A percentile compares a stretch with the other conserved stretches of the same genome.
Evolutionary conservation across 768 basidiomycete genomes (phyloP).

Genomic region (Nevesoporus exiguus): DNA sequence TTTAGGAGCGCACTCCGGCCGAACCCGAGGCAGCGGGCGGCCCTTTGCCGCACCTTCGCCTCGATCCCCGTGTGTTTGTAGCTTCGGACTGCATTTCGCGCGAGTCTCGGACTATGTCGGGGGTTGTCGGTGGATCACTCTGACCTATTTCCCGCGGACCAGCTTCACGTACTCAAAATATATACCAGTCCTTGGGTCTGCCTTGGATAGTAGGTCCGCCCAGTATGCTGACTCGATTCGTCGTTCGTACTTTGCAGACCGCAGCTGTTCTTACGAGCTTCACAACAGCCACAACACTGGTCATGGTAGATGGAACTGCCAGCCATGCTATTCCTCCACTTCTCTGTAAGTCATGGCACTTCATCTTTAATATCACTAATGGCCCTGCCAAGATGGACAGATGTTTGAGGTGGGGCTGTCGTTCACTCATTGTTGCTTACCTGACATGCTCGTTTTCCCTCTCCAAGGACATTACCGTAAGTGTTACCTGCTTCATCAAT

Average conservation of each 20-base stretch:
- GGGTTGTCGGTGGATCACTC: conserved; percentile 1
- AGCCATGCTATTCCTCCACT: conserved; percentile 52
- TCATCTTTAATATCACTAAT: not conserved
- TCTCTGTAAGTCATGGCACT: conserved; percentile 39
- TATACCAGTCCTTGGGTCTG: conserved; percentile 1
- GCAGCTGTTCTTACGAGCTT: not conserved
- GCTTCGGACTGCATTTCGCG: not conserved
- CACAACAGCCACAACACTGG: conserved; percentile 25
- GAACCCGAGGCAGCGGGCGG: no score
- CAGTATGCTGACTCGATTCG: conserved; percentile 13
- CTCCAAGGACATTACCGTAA: conserved; percentile 61
- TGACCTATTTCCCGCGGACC: not conserved
- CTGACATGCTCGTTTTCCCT: not conserved
- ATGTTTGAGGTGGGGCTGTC: conserved; percentile 53
- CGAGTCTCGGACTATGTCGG: not conserved
- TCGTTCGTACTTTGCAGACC: conserved; percentile 2
- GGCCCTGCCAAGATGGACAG: conserved; percentile 41
- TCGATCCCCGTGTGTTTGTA: not conserved
- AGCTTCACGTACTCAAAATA: not conserved
- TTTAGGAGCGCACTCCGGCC: no score
- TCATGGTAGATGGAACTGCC: conserved; percentile 43
- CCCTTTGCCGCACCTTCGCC: not conserved
- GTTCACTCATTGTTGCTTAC: not conserved
- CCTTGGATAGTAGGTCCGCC: not conserved
- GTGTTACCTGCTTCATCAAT: conserved; percentile 21